Evolutionary conservation across 1,284 basidiomycete genomes (phyloP), one percentile per base, ranked within the genome.

Genomic region (Heterobasidion annosum): DNA sequence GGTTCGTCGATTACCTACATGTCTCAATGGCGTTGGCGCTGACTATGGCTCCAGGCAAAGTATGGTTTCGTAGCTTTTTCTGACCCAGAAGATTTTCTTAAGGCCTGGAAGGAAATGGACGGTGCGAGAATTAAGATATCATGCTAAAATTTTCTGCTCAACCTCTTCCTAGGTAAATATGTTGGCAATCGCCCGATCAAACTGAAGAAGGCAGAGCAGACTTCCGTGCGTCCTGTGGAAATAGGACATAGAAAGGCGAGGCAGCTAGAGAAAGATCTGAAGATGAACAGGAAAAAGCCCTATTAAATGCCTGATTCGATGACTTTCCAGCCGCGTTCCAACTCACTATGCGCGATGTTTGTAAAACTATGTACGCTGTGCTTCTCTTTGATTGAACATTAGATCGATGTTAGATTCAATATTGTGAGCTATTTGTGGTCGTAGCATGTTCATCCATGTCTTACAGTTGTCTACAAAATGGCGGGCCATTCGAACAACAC

Each of bases 31-130:
- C 2, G 52, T 35, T 40, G 34, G 40, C 15, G 33, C 48, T 51
- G 25, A 44, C 12, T 48, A 46, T 56, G 55, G 19, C 53, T 57
- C 32, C 63, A 99, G 91, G 93, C 94, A 0, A 97, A 93, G 69
- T 99, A 89, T 65, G 97, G 93, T 0, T 99, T 99, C 65, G 93
- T 99, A 37, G 91, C 93, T 0, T 99, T 99, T 70, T 93, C 92
- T 55, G 97, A 99, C 65, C 97, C 97, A 0, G 96, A 99, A 72
- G 97, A 99, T 68, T 99, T 98, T 68, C 70, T 99, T 56, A 93
- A 84, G 63, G 97, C 97, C 7, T 99, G 97, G 97, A 99, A 99
- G 68, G 93, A 99, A 70, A 98, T 98, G 93, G 93, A 99, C 69
- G 96, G 95, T 89, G 63, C 54, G 87, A 66, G 13, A 33, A n/a